Conservation (phyloP, 805 yeast genomes). For the Myxozyma udenii region DNA sequence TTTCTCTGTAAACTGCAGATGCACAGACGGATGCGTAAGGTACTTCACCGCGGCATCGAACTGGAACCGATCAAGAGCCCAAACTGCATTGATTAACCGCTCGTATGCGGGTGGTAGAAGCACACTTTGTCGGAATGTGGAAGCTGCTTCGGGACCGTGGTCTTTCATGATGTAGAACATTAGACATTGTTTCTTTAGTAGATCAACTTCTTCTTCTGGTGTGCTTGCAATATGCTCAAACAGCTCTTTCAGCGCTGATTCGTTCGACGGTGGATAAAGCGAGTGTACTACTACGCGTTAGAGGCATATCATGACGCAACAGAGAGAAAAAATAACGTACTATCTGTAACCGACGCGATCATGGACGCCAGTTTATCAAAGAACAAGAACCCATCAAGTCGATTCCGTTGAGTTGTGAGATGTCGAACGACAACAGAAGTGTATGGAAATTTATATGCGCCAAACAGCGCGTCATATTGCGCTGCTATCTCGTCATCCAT, state of each 20-base stretch:
- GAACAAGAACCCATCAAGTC: constrained; percentile 21
- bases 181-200: constrained; percentile 21
- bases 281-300: constrained; percentile 8
- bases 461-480: constrained; percentile 4
- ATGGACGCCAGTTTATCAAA: constrained; percentile 15
- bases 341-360: constrained; percentile 13
- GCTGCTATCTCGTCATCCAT: constrained; percentile 3
- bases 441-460: constrained; percentile 16
- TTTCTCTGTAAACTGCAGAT: constrained; percentile 21
- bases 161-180: constrained; percentile 21
- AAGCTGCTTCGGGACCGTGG: constrained; percentile 3
- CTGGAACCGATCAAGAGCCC: constrained; percentile 21
- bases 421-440: background rate
- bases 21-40: constrained; percentile 20
- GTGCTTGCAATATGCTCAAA: constrained; percentile 9
- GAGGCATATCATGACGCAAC: no score
- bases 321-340: constrained; percentile 8
- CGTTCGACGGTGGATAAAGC: constrained; percentile 18
- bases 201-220: constrained; percentile 3
- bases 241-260: constrained; percentile 11
- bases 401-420: constrained; percentile 14
- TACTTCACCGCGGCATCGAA: constrained; percentile 22
- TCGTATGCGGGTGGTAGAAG: constrained; percentile 14
- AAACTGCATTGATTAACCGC: constrained; percentile 18
- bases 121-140: constrained; percentile 8